Evolutionary conservation across 2,329 filamentous ascomycete genomes (phyloP).

Genomic region (Xylariaceae sp.): DNA sequence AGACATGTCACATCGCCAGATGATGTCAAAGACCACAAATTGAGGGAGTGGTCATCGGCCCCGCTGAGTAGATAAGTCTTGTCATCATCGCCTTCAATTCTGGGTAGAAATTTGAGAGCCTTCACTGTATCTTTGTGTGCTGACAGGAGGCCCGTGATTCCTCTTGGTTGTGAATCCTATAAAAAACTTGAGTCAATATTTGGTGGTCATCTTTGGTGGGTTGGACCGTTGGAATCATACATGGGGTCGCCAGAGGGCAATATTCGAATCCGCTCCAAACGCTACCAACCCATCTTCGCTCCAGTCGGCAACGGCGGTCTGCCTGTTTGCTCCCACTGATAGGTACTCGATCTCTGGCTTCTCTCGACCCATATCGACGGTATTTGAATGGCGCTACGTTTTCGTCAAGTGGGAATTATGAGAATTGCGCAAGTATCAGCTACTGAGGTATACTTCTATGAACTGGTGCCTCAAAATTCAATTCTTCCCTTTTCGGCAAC

Average conservation of each 20-base stretch:
- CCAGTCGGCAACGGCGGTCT: constrained; percentile 91
- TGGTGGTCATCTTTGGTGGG: constrained; percentile 15
- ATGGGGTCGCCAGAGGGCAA: constrained; percentile 82
- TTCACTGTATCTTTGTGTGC: constrained; percentile 82
- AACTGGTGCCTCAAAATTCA: no score
- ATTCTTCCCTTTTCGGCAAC: no score
- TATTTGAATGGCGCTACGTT: background rate
- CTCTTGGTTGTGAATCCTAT: constrained; percentile 41
- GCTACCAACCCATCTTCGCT: constrained; percentile 69
- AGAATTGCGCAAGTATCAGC: background rate
- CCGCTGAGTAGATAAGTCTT: constrained; percentile 69
- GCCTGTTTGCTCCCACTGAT: constrained; percentile 83
- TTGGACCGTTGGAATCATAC: constrained; percentile 48
- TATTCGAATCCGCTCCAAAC: constrained; percentile 84
- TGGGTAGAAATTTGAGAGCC: constrained; percentile 73
- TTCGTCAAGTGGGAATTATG: background rate
- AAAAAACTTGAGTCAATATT: constrained; percentile 6
- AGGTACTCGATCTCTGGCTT: constrained; percentile 51
- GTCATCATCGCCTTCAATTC: constrained; percentile 38
- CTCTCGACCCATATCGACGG: constrained; percentile 20
- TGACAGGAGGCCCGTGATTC: constrained; percentile 65
- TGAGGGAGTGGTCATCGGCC: constrained; percentile 74
- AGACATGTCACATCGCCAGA: constrained; percentile 38
- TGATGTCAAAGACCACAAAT: constrained; percentile 60
- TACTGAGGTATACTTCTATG: no score